Base-by-base conservation (phyloP, 441 rosid genomes). In the Euphorbia schlechtendalii region DNA sequence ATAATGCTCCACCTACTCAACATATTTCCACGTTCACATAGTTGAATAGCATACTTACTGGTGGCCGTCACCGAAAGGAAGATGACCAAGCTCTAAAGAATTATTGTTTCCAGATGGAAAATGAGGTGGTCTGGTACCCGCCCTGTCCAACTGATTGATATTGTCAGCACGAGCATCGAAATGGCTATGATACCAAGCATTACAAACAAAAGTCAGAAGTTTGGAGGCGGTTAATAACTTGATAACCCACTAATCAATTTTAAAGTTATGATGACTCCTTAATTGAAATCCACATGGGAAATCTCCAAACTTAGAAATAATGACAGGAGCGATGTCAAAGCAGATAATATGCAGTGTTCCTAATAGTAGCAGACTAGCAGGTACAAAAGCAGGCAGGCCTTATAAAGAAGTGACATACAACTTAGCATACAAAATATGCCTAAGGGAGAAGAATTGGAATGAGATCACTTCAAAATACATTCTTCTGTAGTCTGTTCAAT, bases 151-250 rank as follows among this genome's bases (percentile, higher is more conserved):
- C 59, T 61, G 59, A 68, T 61, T 69, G 52, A 67, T 72, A 59
- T 78, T 65, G 28, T 61, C 73, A 48, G 73, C 66, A 69, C 22
- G 59, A 3, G 11, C 60, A 66, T 71, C 72, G 43, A 74, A 74
- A 62, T 41, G 69, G 75, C 90, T 80, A 75, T 66, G 22, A 43
- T 22, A 63, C 58, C 62, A 62, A 77, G 71, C 60, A 80, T 74
- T 56, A 56, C 17, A 73, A 65, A 64, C 63, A 58, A 57, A 36
- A 49, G 65, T 73, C 60, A 68, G 69, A 63, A 27, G 41, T 25
- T 45, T 56, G 48, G 54, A 25, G n/a, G 49, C 43, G 45, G 5
- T 14, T 12, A 14, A 54, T 13, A 40, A 56, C 24, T 45, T 25
- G 51, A 36, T 57, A 38, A 30, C 5, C 52, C 45, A 41, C 49